A percentile compares a stretch with the other conserved stretches of the same genome.
Conservation (phyloP, 495 filamentous ascomycete genomes). For the Penicillium bovifimosum region DNA sequence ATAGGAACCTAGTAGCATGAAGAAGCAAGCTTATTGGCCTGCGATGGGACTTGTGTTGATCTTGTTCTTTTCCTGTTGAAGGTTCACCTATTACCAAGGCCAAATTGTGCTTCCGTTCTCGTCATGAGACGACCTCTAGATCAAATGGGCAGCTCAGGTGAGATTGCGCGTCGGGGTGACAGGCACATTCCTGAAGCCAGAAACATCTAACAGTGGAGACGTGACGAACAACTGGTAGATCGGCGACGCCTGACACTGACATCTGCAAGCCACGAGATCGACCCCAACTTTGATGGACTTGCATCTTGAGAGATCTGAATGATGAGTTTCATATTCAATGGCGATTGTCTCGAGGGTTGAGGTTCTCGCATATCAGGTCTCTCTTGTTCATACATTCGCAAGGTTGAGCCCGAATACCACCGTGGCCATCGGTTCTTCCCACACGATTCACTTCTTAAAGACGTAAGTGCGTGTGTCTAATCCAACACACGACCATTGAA, state of each 20-base stretch:
- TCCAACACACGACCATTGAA: not conserved
- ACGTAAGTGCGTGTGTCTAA: no score
- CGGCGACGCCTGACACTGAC: conserved; percentile 8
- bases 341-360: not conserved
- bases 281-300: not conserved
- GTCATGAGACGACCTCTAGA: not conserved
- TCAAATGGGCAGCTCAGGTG: not conserved
- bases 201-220: conserved; percentile 12
- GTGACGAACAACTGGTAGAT: conserved; percentile 22
- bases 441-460: no score
- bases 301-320: not conserved
- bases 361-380: not conserved
- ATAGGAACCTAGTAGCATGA: not conserved
- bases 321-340: not conserved
- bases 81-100: not conserved
- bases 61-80: conserved; percentile 3
- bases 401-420: not conserved
- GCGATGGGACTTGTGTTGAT: conserved; percentile 1
- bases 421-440: no score
- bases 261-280: conserved; percentile 4
- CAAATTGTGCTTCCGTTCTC: conserved; percentile 1
- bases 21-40: not conserved
- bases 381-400: not conserved
- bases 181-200: conserved; percentile 13
- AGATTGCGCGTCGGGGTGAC: conserved; percentile 10